Evolutionary conservation across 192 early-diverging fungal species (phyloP).

Genomic region (Oehlia diaphana): DNA sequence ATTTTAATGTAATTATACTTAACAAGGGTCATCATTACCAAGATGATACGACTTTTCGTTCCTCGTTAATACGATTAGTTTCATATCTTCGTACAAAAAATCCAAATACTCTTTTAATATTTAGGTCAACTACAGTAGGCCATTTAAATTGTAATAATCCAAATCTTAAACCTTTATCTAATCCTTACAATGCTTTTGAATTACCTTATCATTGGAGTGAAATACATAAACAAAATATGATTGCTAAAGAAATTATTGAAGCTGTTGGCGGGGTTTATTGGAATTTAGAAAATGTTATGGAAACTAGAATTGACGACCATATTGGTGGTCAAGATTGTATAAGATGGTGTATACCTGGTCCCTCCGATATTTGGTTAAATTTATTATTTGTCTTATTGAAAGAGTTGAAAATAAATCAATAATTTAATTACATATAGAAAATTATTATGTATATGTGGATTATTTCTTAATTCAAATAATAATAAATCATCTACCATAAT

Average conservation of each 20-base stretch:
- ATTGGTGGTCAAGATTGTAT: constrained; percentile 57
- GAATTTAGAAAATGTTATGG: constrained; percentile 47
- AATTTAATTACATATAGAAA: neutral
- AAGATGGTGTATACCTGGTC: constrained; percentile 57
- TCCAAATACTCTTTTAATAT: constrained; percentile 50
- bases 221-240: constrained; percentile 45
- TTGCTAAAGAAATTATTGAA: constrained; percentile 52
- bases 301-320: constrained; percentile 52
- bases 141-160: constrained; percentile 48
- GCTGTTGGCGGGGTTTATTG: constrained; percentile 52
- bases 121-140: constrained; percentile 47
- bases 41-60: constrained; percentile 41
- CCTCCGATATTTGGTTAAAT: constrained; percentile 50
- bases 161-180: constrained; percentile 33
- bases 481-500: neutral
- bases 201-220: constrained; percentile 45
- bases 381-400: constrained; percentile 40
- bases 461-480: neutral
- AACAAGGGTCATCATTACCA: constrained; percentile 43
- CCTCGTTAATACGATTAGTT: constrained; percentile 36
- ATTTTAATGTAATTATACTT: constrained; percentile 47
- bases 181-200: constrained; percentile 35
- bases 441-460: neutral
- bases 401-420: neutral
- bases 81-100: constrained; percentile 35